These are phyloP conservation scores for Casuarina equisetifolia DNA, from an alignment of 306 rosid genomes.

Conservation along the genomic window DNA sequence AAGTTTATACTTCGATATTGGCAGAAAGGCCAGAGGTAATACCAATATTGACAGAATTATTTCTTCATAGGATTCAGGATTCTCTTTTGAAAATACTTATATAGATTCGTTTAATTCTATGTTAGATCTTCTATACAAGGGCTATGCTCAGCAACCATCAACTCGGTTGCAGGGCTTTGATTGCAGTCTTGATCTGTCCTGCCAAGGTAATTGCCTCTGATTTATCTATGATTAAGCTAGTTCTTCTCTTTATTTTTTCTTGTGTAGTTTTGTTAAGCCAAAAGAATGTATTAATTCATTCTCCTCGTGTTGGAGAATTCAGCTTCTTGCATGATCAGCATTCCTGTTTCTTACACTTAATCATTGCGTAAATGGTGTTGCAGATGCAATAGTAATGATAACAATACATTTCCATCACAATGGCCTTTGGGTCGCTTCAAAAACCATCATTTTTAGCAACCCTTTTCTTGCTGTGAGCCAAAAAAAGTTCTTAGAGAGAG, in stretches of 20 bases:
- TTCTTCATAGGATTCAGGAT: constrained; percentile 5
- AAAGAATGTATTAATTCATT: constrained; percentile 2
- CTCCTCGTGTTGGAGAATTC: background rate
- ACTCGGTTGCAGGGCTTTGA: constrained; percentile 44
- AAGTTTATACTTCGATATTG: constrained; percentile 52
- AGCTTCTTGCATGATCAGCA: background rate
- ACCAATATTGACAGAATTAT: background rate
- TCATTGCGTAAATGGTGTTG: background rate
- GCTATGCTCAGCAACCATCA: constrained; percentile 43
- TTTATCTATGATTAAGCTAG: constrained; percentile 2
- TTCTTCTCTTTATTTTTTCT: constrained; percentile 3
- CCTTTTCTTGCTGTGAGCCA: too few relatives aligned
- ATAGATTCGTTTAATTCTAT: constrained; percentile 22
- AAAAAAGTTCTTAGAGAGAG: too few relatives aligned
- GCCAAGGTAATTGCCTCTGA: constrained; percentile 47
- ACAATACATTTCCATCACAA: too few relatives aligned
- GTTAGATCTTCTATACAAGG: constrained; percentile 63
- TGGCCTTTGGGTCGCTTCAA: too few relatives aligned
- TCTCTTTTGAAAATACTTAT: constrained; percentile 24
- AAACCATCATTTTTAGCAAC: too few relatives aligned
- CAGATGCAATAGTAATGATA: background rate
- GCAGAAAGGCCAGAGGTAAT: constrained; percentile 72
- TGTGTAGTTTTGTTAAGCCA: background rate
- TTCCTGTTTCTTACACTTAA: background rate
- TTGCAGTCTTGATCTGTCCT: constrained; percentile 55